Evolutionary conservation across 2,329 filamentous ascomycete species (phyloP).

Genomic region (Sclerotinia glacialis): DNA sequence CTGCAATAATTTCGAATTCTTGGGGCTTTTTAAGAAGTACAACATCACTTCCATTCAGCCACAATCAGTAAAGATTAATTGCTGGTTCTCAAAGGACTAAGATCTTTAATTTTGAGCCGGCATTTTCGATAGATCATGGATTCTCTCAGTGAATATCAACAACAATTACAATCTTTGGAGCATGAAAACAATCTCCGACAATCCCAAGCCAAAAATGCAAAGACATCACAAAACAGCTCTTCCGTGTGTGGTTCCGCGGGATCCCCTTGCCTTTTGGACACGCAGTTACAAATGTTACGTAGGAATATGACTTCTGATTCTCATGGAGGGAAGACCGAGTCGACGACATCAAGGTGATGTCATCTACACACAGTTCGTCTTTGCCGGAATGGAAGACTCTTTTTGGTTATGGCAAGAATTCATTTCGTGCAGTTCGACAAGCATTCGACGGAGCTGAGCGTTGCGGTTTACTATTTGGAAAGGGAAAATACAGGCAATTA

Average conservation of each 20-base stretch:
- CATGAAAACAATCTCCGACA: conserved; percentile 17
- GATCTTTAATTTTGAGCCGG: not conserved
- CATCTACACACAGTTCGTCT: not conserved
- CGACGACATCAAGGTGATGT: not conserved
- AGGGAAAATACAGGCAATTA: not conserved
- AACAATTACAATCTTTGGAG: conserved; percentile 9
- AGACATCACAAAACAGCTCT: not conserved
- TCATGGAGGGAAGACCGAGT: not conserved
- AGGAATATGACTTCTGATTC: conserved; percentile 3
- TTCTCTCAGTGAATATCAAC: conserved; percentile 2
- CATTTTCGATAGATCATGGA: not conserved
- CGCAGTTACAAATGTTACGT: conserved; percentile 8
- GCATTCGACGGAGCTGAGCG: not conserved
- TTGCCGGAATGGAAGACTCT: not conserved
- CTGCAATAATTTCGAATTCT: not conserved
- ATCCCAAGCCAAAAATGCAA: not conserved
- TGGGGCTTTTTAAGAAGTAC: not conserved
- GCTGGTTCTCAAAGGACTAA: not conserved
- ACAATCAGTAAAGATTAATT: not conserved
- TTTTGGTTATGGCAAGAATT: not conserved
- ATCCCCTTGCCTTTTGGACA: conserved; percentile 10
- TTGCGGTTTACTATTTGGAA: not conserved
- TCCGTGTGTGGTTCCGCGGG: not conserved
- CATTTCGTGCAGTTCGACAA: not conserved
- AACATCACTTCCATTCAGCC: not conserved